Evolutionary conservation across 1,139 yeast genomes (phyloP), one percentile per base, ranked within the genome.

Genomic region (Suhomyces wounanorum): DNA sequence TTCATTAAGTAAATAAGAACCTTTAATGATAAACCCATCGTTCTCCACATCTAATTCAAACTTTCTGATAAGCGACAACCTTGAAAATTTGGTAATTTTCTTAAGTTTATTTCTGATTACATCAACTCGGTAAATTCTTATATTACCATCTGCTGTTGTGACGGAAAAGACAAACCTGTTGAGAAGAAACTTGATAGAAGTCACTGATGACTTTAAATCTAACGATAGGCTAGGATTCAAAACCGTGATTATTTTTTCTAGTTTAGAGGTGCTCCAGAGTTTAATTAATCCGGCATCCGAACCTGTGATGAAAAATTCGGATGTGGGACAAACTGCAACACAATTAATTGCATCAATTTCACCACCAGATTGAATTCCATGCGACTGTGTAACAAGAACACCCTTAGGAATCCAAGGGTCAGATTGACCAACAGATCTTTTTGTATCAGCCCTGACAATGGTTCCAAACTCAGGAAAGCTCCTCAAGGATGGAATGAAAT

Each of bases 401-500:
- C 90, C 89, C 23, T 65, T 69, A 3, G 77, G 78, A 11, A 41
- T 64, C 69, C 72, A 67, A 8, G 18, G 23, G 5, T 45, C 42
- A 17, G 17, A 25, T 11, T 13, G 30, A 9, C 38, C 48, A 11
- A 11, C 26, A n/a, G 37, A 44, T 44, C 38, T 40, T n/a, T 13
- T 56, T 44, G 14, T 46, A 21, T 43, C 53, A 26, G 44, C 9
- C 26, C 65, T 62, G 3, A 63, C 57, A 3, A 52, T 39, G 9
- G 54, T 53, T 1, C 95, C 95, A 75, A 89, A 89, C 58, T 88
- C 95, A n/a, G 78, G 68, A 55, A 84, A 86, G 50, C 84, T 85
- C 36, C 77, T 77, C 43, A 86, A 62, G 1, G 79, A 69, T 0
- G 91, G 88, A 33, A 78, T 83, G 51, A 85, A 76, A 17, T 74